Base-by-base conservation (phyloP, 2,329 filamentous ascomycete species). In the Diaporthe helianthi region DNA sequence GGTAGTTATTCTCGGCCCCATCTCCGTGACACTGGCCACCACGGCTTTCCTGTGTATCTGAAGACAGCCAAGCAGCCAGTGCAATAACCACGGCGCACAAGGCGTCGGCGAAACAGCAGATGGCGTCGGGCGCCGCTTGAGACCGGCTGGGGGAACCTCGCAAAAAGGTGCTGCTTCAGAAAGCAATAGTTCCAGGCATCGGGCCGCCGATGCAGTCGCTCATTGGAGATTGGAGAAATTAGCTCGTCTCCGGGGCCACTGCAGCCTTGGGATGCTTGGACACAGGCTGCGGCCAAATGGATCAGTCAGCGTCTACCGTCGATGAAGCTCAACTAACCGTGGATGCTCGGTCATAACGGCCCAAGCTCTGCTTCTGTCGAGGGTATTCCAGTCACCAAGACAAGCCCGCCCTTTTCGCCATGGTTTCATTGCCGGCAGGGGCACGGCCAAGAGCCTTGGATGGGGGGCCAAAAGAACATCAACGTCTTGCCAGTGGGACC, bases 351-450 rank as follows among this genome's bases (percentile, higher is more conserved):
- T 55, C 33, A 29, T 52, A 29, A 6, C 38, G 52, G 29, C 64
- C 52, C 64, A 54, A 38, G 24, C 26, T 47, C 9, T 10, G 44
- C n/a, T 29, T 29, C 38, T 13, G n/a, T 31, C 49, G 41, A 38
- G 26, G 41, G 38, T 31, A 58, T 15, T 47, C 64, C 3, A 69
- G 66, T 61, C 52, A 58, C 41, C 67, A 41, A 52, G 53, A 41
- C 33, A 17, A 68, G 41, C 29, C 29, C 41, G 19, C 22, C 41
- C 29, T 49, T 46, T 47, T 31, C 67, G 51, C 67, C 67, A 64
- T 36, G 38, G 69, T 71, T 71, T 71, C 31, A 46, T 67, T 69
- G 26, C 63, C 67, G 67, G 67, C 49, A 65, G 63, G 67, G 67
- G 54, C 49, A 29, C 38, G 36, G 66, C 52, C 36, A 55, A 38